Evolutionary conservation across 805 yeast genomes (phyloP).

Genomic region (Nakazawaea molendinolei): DNA sequence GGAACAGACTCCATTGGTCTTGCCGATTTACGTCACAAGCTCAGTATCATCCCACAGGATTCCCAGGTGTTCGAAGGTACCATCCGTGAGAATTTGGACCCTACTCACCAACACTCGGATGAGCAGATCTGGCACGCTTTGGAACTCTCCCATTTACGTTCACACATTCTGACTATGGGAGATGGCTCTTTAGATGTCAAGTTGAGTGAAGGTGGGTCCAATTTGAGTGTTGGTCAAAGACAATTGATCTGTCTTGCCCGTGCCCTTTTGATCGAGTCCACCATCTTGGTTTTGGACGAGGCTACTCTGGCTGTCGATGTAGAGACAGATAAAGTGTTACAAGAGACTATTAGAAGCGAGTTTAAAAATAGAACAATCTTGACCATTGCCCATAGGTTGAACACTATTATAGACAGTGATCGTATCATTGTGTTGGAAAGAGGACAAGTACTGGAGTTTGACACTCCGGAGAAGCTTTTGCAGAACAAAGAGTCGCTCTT

Average conservation of each 20-base stretch:
- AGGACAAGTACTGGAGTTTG: constrained; percentile 64
- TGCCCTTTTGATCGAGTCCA: constrained; percentile 49
- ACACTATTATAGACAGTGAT: constrained; percentile 66
- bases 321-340: constrained; percentile 61
- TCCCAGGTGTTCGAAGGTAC: constrained; percentile 78
- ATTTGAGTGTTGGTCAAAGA: constrained; percentile 55
- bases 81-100: constrained; percentile 71
- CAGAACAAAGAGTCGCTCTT: constrained; percentile 56
- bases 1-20: constrained; percentile 55
- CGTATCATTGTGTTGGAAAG: constrained; percentile 57
- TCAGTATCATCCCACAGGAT: constrained; percentile 79
- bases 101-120: constrained; percentile 52
- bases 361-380: constrained; percentile 60
- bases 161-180: constrained; percentile 42
- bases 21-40: constrained; percentile 56
- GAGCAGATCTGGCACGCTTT: constrained; percentile 65
- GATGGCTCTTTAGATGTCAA: constrained; percentile 39
- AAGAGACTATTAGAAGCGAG: constrained; percentile 58
- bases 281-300: constrained; percentile 59
- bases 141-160: constrained; percentile 61
- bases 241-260: constrained; percentile 63
- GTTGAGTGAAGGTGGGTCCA: constrained; percentile 57
- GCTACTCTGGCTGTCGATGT: constrained; percentile 76
- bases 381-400: constrained; percentile 67
- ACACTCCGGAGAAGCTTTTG: constrained; percentile 52